phyloP scores from a whole-genome alignment of 2,329 filamentous ascomycete genomes.

The Claviceps spartinae region DNA sequence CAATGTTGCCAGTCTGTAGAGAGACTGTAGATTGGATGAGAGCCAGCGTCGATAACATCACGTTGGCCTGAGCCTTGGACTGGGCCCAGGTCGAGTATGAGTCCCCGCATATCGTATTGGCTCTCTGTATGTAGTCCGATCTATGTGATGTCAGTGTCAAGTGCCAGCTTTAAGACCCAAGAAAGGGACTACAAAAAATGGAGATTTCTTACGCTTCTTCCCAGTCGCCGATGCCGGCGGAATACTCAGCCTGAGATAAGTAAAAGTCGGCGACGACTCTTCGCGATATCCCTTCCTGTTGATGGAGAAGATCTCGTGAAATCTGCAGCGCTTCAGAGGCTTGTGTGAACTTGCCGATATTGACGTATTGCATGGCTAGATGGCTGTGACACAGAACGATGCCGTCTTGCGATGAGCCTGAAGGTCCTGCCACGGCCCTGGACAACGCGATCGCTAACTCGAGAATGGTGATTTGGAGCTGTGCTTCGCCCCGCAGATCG shows the following conservation, averaged over 20 bases:
- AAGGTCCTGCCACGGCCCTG: constrained; percentile 17
- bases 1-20: constrained; percentile 46
- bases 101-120: constrained; percentile 22
- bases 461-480: constrained; percentile 31
- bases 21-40: constrained; percentile 53
- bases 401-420: constrained; percentile 21
- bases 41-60: constrained; percentile 17
- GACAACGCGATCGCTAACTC: constrained; percentile 32
- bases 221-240: constrained; percentile 50
- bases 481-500: constrained; percentile 35
- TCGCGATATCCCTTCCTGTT: constrained; percentile 23
- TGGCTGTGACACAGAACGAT: constrained; percentile 32
- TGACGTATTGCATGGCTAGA: constrained; percentile 39
- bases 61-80: constrained; percentile 20
- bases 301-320: constrained; percentile 34
- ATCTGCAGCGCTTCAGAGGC: constrained; percentile 41
- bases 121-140: constrained; percentile 21
- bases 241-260: constrained; percentile 61
- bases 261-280: constrained; percentile 42
- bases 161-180: background rate
- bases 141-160: constrained; percentile 9
- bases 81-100: constrained; percentile 19
- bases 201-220: constrained; percentile 38
- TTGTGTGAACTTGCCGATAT: constrained; percentile 36
- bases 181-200: background rate